Evolutionary conservation across 1,284 basidiomycete genomes (phyloP).

Genomic region (Rhodotorula mucilaginosa): DNA sequence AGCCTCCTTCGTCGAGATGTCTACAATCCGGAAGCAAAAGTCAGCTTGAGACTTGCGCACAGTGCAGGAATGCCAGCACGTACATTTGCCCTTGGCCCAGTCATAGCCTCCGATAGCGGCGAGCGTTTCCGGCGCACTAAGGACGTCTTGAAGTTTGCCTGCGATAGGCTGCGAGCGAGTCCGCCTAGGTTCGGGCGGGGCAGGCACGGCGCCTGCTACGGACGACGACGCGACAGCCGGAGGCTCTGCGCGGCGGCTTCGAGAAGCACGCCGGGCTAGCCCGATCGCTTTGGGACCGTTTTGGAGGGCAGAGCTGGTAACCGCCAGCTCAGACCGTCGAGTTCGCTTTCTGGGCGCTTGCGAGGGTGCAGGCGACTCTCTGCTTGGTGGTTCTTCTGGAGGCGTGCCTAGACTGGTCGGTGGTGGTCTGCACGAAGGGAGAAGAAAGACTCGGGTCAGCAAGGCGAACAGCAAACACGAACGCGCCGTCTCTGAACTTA

Average conservation of each 20-base stretch:
- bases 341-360: no score
- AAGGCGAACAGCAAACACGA: background rate
- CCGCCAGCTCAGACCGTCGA: no score
- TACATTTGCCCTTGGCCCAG: constrained; percentile 23
- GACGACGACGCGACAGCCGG: no score
- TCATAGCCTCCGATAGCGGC: constrained; percentile 24
- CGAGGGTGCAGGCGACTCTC: no score
- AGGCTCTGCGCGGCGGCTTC: no score
- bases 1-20: constrained; percentile 28
- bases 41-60: background rate
- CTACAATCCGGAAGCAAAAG: background rate
- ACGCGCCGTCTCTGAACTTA: background rate
- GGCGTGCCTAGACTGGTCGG: background rate
- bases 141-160: constrained; percentile 25
- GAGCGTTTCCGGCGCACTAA: constrained; percentile 28
- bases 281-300: no score
- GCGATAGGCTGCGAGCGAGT: constrained; percentile 27
- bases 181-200: background rate
- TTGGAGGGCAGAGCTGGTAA: no score
- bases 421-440: background rate
- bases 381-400: no score
- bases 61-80: background rate
- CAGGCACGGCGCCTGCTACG: background rate
- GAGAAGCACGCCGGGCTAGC: no score
- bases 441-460: no score